phyloP scores from a whole-genome alignment of 164 flowering plant species.

The Magnolia sinica region DNA sequence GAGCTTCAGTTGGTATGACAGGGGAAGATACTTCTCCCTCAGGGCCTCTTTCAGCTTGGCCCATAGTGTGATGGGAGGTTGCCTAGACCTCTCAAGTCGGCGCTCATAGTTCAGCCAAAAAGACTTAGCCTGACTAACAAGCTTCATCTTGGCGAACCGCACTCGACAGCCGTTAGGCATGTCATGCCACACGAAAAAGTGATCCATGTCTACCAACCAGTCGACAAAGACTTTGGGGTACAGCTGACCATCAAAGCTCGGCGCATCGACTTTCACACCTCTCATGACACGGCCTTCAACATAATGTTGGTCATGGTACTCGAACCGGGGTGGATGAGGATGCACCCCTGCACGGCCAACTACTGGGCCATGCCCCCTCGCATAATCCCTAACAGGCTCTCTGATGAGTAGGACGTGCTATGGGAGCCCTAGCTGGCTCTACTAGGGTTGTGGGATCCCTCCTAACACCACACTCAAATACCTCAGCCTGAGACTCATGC shows the following conservation, averaged over 20 bases:
- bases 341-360: too few relatives aligned
- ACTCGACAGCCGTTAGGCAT: neutral
- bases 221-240: neutral
- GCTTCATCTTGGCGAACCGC: neutral
- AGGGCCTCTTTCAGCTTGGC: neutral
- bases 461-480: too few relatives aligned
- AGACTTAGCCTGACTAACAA: neutral
- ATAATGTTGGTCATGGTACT: too few relatives aligned
- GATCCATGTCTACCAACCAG: neutral
- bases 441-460: too few relatives aligned
- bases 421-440: too few relatives aligned
- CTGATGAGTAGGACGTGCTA: too few relatives aligned
- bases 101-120: neutral
- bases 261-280: neutral
- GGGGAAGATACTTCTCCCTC: neutral
- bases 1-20: neutral
- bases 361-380: too few relatives aligned
- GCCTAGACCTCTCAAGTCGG: neutral
- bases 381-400: too few relatives aligned
- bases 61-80: neutral
- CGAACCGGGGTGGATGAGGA: too few relatives aligned
- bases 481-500: too few relatives aligned
- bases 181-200: neutral
- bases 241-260: neutral
- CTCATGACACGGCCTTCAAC: too few relatives aligned